phyloP scores from a whole-genome alignment of 768 basidiomycete species.

The Pisolithus albus region DNA sequence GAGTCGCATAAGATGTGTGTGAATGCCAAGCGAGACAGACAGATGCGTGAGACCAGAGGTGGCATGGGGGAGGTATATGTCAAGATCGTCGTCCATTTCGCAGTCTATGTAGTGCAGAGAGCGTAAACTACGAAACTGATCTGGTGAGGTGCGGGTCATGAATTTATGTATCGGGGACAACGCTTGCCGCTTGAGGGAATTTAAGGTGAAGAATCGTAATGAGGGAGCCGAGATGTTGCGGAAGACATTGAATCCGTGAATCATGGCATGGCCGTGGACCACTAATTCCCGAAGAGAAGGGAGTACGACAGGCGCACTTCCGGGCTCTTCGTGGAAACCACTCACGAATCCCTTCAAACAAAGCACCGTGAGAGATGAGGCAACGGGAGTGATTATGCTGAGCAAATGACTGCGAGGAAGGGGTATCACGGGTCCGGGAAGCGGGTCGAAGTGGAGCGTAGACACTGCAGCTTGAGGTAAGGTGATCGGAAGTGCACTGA shows the following conservation, averaged over 20 bases:
- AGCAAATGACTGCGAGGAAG: constrained; percentile 23
- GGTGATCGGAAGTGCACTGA: constrained; percentile 28
- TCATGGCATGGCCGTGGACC: constrained; percentile 26
- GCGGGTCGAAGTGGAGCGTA: constrained; percentile 31
- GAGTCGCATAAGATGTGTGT: constrained; percentile 27
- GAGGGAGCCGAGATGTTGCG: constrained; percentile 29
- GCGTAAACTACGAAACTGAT: constrained; percentile 27
- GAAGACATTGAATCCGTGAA: constrained; percentile 29
- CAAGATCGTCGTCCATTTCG: constrained; percentile 29
- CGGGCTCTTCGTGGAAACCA: constrained; percentile 27
- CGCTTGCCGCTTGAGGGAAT: constrained; percentile 21
- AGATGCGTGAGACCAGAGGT: constrained; percentile 31
- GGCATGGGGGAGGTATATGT: constrained; percentile 27
- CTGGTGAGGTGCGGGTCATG: constrained; percentile 29
- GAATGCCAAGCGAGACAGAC: constrained; percentile 26
- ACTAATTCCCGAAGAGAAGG: constrained; percentile 24
- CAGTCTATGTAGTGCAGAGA: constrained; percentile 30
- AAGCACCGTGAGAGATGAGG: constrained; percentile 22
- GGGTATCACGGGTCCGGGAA: constrained; percentile 23
- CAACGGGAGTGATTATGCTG: constrained; percentile 23
- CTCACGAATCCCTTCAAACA: constrained; percentile 29
- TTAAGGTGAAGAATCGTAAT: constrained; percentile 19
- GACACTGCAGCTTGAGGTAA: constrained; percentile 21
- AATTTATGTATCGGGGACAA: constrained; percentile 30
- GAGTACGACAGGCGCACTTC: constrained; percentile 25